These are phyloP conservation scores for Russula emetica DNA, from an alignment of 768 basidiomycete species.

Conservation along the genomic window DNA sequence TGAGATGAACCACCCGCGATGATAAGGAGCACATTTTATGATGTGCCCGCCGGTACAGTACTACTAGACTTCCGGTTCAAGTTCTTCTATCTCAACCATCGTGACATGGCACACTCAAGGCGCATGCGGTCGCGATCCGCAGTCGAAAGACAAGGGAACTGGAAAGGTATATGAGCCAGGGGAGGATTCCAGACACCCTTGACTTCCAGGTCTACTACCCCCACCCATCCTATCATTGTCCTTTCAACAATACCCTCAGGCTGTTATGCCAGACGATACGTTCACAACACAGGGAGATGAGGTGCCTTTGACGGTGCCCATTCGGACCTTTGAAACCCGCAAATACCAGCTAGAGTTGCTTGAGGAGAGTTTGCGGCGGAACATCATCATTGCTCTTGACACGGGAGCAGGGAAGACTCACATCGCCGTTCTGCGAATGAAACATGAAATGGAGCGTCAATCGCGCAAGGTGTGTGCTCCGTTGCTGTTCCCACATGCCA, in stretches of 20 bases:
- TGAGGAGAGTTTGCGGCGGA: conserved; percentile 57
- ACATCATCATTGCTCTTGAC: conserved; percentile 72
- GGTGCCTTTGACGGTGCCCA: too few species aligned
- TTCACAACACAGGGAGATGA: neutral
- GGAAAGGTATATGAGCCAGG: neutral
- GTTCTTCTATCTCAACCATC: neutral
- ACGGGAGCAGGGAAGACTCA: conserved; percentile 81
- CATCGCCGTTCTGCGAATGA: conserved; percentile 69
- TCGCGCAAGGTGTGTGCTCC: conserved; percentile 49
- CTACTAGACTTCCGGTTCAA: neutral
- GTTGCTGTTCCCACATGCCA: neutral
- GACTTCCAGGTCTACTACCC: neutral
- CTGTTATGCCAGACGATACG: conserved; percentile 5
- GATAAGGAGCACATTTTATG: neutral
- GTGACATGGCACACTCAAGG: too few species aligned
- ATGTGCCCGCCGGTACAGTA: neutral
- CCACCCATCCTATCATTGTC: neutral
- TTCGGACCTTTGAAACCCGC: conserved; percentile 34
- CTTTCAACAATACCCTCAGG: neutral
- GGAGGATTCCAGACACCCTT: neutral
- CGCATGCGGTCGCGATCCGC: too few species aligned
- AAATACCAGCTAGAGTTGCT: conserved; percentile 78
- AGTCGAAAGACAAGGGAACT: neutral
- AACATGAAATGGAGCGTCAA: conserved; percentile 59
- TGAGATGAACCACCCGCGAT: too few species aligned